A percentile compares a stretch with the other conserved stretches of the same genome.
These are phyloP conservation scores for Fomitopsis pinicola DNA, from an alignment of 1,284 basidiomycete species.

Conservation along the genomic window DNA sequence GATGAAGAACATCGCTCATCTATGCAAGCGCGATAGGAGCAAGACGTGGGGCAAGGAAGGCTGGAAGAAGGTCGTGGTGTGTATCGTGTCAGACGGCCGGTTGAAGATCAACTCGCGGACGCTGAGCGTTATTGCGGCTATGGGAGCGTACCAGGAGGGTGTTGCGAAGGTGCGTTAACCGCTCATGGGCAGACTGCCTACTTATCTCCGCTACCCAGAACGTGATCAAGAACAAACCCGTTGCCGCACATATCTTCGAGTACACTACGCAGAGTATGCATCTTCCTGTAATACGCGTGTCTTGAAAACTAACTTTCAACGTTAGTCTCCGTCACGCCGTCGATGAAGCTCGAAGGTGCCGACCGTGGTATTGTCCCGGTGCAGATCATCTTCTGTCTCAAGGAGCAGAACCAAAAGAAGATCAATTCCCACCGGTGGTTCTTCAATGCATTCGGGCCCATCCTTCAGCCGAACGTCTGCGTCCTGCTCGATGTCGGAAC, in stretches of 20 bases:
- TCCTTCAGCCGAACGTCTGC: conserved; percentile 86
- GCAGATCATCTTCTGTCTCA: conserved; percentile 92
- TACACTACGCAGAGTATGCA: conserved; percentile 83
- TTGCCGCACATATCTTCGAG: conserved; percentile 93
- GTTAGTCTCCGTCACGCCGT: conserved; percentile 77
- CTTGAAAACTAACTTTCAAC: conserved; percentile 6
- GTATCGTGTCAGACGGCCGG: conserved; percentile 71
- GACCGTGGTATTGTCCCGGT: conserved; percentile 83
- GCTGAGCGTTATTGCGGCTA: conserved; percentile 79
- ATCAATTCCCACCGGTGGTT: conserved; percentile 95
- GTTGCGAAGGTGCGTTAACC: conserved; percentile 69
- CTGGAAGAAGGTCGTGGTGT: conserved; percentile 88
- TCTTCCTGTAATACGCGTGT: neutral
- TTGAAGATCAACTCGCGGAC: conserved; percentile 85
- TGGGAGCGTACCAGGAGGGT: conserved; percentile 82
- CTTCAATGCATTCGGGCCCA: conserved; percentile 82
- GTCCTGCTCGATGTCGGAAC: conserved; percentile 95
- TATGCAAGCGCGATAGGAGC: conserved; percentile 78
- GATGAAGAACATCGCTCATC: conserved; percentile 82
- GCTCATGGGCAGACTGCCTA: neutral
- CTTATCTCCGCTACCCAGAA: conserved; percentile 41
- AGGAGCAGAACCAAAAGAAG: conserved; percentile 91
- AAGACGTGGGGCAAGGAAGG: conserved; percentile 96
- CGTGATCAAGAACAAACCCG: conserved; percentile 80
- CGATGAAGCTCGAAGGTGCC: conserved; percentile 78